A percentile compares a stretch with the other conserved stretches of the same genome.
Conservation (phyloP, 2,329 filamentous ascomycete species). For the Fragosphaeria purpurea region DNA sequence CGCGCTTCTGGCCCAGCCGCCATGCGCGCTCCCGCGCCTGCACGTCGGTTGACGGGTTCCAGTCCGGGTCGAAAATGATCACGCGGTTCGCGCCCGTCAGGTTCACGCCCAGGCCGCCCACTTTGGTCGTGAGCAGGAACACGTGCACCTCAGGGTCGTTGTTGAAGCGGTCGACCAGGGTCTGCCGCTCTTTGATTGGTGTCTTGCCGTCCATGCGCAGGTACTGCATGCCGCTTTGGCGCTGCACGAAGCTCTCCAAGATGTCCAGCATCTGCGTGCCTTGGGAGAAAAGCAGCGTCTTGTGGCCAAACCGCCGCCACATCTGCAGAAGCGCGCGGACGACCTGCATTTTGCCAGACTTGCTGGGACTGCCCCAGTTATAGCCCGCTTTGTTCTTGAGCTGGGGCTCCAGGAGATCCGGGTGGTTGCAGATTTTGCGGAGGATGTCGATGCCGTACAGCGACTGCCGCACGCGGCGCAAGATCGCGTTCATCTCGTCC, state of each 20-base stretch:
- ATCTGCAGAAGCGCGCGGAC: slow-evolving; percentile 77
- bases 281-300: slow-evolving; percentile 86
- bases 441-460: slow-evolving; percentile 86
- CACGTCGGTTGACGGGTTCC: slow-evolving; percentile 94
- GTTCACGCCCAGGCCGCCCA: slow-evolving; percentile 88
- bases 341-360: slow-evolving; percentile 94
- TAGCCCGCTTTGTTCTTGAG: slow-evolving; percentile 51
- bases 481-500: slow-evolving; percentile 74
- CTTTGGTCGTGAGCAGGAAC: slow-evolving; percentile 90
- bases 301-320: slow-evolving; percentile 86
- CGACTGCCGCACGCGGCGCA: slow-evolving; percentile 64
- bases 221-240: slow-evolving; percentile 61
- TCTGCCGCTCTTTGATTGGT: slow-evolving; percentile 77
- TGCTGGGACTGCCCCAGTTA: slow-evolving; percentile 64
- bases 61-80: slow-evolving; percentile 97
- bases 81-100: slow-evolving; percentile 90
- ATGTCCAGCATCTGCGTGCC: slow-evolving; percentile 94
- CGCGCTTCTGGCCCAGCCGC: slow-evolving; percentile 87
- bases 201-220: slow-evolving; percentile 91
- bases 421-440: slow-evolving; percentile 96
- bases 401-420: slow-evolving; percentile 65
- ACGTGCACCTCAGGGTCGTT: slow-evolving; percentile 68
- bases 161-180: slow-evolving; percentile 89
- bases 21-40: slow-evolving; percentile 93
- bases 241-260: slow-evolving; percentile 67